Percentiles rank a stretch among this genome's conserved stretches.
phyloP scores from a whole-genome alignment of 306 rosid genomes.

The Alnus rubra region DNA sequence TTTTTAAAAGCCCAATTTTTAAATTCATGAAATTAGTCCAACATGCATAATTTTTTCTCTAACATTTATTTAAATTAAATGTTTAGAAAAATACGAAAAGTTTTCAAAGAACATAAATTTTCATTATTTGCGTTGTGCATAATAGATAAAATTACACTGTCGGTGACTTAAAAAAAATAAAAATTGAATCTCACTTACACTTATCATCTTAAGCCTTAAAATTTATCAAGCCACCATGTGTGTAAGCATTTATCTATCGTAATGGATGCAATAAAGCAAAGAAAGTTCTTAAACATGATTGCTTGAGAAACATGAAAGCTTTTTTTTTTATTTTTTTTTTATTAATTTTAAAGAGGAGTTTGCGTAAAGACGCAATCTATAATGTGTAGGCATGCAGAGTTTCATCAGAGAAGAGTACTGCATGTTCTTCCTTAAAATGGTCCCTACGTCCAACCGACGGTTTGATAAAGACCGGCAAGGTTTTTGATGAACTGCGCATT shows the following conservation, averaged over 20 bases:
- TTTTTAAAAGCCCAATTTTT: no score
- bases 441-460: conserved; percentile 32
- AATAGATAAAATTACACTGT: no score
- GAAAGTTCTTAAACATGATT: conserved; percentile 26
- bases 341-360: conserved; percentile 19
- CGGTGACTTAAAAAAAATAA: no score
- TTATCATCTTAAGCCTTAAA: no score
- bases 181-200: no score
- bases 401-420: conserved; percentile 16
- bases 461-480: conserved; percentile 19
- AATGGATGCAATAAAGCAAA: conserved; percentile 12
- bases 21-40: no score
- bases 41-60: no score
- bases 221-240: no score
- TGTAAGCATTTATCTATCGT: neutral
- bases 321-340: neutral
- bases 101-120: no score
- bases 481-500: neutral
- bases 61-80: no score
- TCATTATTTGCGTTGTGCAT: no score
- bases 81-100: no score
- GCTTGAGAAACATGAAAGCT: conserved; percentile 37
- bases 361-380: conserved; percentile 31
- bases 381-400: conserved; percentile 25
- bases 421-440: conserved; percentile 21